A percentile compares a stretch with the other conserved stretches of the same genome.
Conservation (phyloP, 768 basidiomycete species). For the Pleurotus tuber-regium region DNA sequence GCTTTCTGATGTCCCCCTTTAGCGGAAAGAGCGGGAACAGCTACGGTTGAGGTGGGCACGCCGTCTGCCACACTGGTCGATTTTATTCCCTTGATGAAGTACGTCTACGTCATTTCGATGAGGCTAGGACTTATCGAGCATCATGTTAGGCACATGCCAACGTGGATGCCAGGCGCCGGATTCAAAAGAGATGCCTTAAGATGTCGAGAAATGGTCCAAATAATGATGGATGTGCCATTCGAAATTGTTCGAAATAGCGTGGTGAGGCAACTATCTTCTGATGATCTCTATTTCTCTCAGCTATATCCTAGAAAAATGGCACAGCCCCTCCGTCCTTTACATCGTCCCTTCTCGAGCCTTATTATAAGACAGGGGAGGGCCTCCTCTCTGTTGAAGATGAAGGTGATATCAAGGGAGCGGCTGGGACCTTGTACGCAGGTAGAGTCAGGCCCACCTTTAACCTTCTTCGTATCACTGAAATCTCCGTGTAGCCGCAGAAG, state of each 20-base stretch:
- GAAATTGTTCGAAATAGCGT: slow-evolving; percentile 2
- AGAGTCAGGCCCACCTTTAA: slow-evolving; percentile 16
- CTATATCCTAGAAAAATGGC: slow-evolving; percentile 35
- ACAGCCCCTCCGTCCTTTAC: slow-evolving; percentile 43
- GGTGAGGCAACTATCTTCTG: background rate
- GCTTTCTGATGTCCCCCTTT: slow-evolving; percentile 9
- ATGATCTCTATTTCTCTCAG: background rate
- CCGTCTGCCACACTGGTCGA: slow-evolving; percentile 48
- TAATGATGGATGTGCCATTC: slow-evolving; percentile 50
- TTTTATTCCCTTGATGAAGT: slow-evolving; percentile 46
- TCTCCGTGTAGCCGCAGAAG: slow-evolving; percentile 32
- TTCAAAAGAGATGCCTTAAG: slow-evolving; percentile 45
- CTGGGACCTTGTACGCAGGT: slow-evolving; percentile 52
- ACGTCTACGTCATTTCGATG: slow-evolving; percentile 7
- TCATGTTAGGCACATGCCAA: slow-evolving; percentile 39
- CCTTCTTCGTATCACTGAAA: background rate
- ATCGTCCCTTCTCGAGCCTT: slow-evolving; percentile 39
- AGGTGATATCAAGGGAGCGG: slow-evolving; percentile 55
- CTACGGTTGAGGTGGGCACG: slow-evolving; percentile 44
- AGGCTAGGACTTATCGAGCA: background rate
- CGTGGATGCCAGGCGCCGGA: slow-evolving; percentile 45
- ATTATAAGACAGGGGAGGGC: slow-evolving; percentile 30
- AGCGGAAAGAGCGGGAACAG: slow-evolving; percentile 45
- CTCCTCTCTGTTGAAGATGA: slow-evolving; percentile 39
- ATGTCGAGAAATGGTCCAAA: slow-evolving; percentile 41